Conservation (phyloP, 257 asterid genomes). For the Solanum tacnaense region DNA sequence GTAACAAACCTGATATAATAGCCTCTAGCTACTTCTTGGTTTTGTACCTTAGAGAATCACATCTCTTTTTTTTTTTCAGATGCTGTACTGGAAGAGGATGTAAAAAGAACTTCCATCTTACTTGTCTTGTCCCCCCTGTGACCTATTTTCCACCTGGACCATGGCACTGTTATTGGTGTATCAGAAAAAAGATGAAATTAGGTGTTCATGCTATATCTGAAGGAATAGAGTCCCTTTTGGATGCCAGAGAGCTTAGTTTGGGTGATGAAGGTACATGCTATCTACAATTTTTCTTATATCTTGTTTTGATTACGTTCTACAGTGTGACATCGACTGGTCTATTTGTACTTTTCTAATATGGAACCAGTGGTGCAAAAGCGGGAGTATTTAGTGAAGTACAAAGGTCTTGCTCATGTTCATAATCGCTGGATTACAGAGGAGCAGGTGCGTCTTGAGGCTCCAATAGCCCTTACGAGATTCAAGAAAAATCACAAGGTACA, state of each 20-base stretch:
- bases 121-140: conserved; percentile 19
- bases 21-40: too few species aligned
- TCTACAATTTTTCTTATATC: background rate
- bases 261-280: conserved; percentile 13
- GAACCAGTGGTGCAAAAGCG: conserved; percentile 1
- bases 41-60: too few species aligned
- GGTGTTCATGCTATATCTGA: conserved; percentile 22
- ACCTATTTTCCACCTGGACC: conserved; percentile 12
- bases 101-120: conserved; percentile 20
- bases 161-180: conserved; percentile 24
- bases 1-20: too few species aligned
- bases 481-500: conserved; percentile 3
- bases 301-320: background rate
- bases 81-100: conserved; percentile 23
- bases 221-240: conserved; percentile 22
- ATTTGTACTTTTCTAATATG: background rate
- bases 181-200: conserved; percentile 12
- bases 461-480: background rate
- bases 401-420: conserved; percentile 24
- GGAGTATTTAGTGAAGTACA: conserved; percentile 24
- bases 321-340: background rate
- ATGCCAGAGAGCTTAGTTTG: background rate
- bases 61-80: background rate
- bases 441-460: conserved; percentile 2
- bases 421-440: conserved; percentile 15